Evolutionary conservation across 2,329 filamentous ascomycete species (phyloP).

Genomic region (Claviceps citrina): DNA sequence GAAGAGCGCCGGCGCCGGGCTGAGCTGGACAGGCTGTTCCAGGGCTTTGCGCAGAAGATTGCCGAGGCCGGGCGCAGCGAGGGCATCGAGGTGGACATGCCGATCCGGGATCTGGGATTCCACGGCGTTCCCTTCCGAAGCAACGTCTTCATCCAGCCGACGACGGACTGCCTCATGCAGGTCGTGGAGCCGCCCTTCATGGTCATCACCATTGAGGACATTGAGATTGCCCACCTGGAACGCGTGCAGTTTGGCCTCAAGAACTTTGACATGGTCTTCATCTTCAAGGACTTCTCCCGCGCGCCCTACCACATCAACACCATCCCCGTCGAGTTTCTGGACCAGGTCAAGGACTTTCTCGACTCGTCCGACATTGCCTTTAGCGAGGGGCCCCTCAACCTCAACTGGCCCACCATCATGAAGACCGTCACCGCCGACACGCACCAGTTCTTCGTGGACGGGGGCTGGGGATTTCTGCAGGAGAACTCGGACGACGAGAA

Average conservation of each 20-base stretch:
- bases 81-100: constrained; percentile 85
- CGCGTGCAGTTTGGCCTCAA: constrained; percentile 93
- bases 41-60: constrained; percentile 92
- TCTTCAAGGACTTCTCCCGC: constrained; percentile 95
- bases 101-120: constrained; percentile 91
- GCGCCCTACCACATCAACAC: constrained; percentile 91
- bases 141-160: constrained; percentile 89
- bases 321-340: constrained; percentile 86
- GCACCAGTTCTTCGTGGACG: constrained; percentile 87
- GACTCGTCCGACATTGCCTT: constrained; percentile 91
- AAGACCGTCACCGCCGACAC: constrained; percentile 93
- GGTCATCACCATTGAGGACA: constrained; percentile 86
- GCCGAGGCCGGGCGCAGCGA: constrained; percentile 87
- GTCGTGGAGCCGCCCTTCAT: constrained; percentile 94
- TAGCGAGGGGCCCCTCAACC: constrained; percentile 85
- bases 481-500: constrained; percentile 79
- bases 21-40: constrained; percentile 91
- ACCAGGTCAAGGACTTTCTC: constrained; percentile 94
- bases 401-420: constrained; percentile 99
- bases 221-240: constrained; percentile 90
- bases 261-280: constrained; percentile 96
- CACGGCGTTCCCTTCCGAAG: constrained; percentile 91
- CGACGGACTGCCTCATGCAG: constrained; percentile 92
- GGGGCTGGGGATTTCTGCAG: constrained; percentile 85
- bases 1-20: constrained; percentile 82